Base-by-base conservation (phyloP, 2,329 filamentous ascomycete species). In the Beauveria asiatica region DNA sequence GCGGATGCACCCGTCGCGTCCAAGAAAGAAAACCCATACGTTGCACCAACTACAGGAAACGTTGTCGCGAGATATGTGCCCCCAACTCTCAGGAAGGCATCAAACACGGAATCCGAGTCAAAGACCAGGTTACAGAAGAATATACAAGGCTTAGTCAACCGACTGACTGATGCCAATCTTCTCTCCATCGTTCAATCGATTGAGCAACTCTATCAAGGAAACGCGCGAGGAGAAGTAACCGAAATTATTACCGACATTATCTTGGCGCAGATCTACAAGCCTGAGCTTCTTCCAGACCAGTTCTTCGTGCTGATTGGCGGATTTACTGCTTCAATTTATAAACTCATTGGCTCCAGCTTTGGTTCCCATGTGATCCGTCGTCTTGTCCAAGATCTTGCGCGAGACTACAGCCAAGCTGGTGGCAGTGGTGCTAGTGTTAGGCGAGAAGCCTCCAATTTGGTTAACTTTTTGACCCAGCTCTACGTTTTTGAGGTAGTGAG, bases 401-500 rank as follows among this genome's bases (percentile, higher is more conserved):
- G 80, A 19, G 78, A 85, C 62, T 89, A 90, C 65, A 70, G 67
- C n/a, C 70, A 70, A 6, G 68, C 71, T 5, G 72, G 69, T 53
- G 69, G 70, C 7, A 81, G 87, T 59, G 64, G 68, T 13, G 63
- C 68, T 3, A 66, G 65, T 6, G 70, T 72, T 25, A 67, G 65
- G 45, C 75, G 75, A 60, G 72, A 74, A 63, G 68, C 72, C 0
- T 81, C 86, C 9, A 96, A 99, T 70, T 73, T 97, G 48, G 82
- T 96, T 33, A 89, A 89, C 1, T 82, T 97, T 33, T 76, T 97
- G 16, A 86, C 92, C 0, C 86, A 96, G 68, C 79, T 97, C 44
- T 99, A 97, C 75, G 92, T 90, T 54, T 96, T 99, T 69, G 90
- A 96, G 67, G 85, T 97, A 23, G 81, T 97, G 49, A 87, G 89